A percentile compares a stretch with the other conserved stretches of the same genome.
phyloP scores from a whole-genome alignment of 768 basidiomycete genomes.

The Cytidiella melzeri region DNA sequence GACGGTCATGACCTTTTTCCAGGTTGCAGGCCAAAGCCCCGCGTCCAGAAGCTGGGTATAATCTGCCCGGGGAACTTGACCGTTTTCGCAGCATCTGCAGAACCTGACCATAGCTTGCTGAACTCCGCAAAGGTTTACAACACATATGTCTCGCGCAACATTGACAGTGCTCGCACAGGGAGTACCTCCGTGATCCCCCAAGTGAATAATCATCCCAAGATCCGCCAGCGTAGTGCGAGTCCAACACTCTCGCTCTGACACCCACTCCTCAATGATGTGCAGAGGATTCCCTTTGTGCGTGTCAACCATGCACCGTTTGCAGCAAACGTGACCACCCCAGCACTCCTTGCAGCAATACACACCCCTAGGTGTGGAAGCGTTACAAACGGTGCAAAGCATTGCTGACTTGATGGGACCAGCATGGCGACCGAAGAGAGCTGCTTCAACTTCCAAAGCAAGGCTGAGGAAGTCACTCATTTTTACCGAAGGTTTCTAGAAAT shows the following conservation, averaged over 20 bases:
- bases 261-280: not conserved
- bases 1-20: conserved; percentile 1
- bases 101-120: not conserved
- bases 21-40: conserved; percentile 2
- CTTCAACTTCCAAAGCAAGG: not conserved
- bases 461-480: not conserved
- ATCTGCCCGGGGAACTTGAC: not conserved
- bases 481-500: conserved; percentile 1
- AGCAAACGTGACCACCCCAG: not conserved
- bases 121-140: conserved; percentile 3
- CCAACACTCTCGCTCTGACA: not conserved
- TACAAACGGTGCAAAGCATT: not conserved
- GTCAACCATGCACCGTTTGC: not conserved
- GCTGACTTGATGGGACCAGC: not conserved
- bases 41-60: not conserved
- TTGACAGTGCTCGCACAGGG: not conserved
- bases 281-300: not conserved
- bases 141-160: not conserved
- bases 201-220: not conserved
- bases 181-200: not conserved
- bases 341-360: not conserved
- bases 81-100: not conserved
- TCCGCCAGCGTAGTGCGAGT: not conserved
- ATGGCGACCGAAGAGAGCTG: not conserved
- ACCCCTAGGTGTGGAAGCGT: not conserved